Conservation (phyloP, 2,329 filamentous ascomycete genomes). For the Colletotrichum camelliae region DNA sequence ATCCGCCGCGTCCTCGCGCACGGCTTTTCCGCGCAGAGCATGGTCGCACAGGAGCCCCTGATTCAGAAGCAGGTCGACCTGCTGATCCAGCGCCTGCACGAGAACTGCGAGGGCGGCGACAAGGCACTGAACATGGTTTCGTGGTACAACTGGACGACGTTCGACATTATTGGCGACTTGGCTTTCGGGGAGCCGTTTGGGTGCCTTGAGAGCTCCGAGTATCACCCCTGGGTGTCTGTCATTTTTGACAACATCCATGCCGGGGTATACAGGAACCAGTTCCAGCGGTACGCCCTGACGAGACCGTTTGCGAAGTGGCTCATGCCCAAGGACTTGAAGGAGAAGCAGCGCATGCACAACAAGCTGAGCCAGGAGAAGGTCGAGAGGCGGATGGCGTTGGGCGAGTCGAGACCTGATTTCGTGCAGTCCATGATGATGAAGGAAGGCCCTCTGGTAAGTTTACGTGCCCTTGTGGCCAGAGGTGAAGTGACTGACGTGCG, state of each 20-base stretch:
- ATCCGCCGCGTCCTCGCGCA: constrained; percentile 29
- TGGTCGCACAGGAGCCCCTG: constrained; percentile 35
- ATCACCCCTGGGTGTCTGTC: constrained; percentile 31
- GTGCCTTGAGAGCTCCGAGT: constrained; percentile 27
- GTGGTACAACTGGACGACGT: constrained; percentile 29
- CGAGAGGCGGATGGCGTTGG: constrained; percentile 14
- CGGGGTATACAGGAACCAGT: neutral
- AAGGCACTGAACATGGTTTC: constrained; percentile 1
- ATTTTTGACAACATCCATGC: constrained; percentile 25
- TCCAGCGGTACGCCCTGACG: neutral
- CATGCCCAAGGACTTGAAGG: neutral
- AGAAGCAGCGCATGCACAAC: neutral
- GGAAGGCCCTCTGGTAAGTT: constrained; percentile 13
- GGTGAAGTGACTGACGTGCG: fast-evolving
- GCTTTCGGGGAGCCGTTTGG: constrained; percentile 34
- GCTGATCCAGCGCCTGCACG: constrained; percentile 35
- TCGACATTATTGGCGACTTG: constrained; percentile 36
- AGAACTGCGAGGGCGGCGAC: constrained; percentile 1
- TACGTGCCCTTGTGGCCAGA: fast-evolving
- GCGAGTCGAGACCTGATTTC: constrained; percentile 23
- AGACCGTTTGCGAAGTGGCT: neutral
- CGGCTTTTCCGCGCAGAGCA: constrained; percentile 33
- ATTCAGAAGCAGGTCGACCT: constrained; percentile 33
- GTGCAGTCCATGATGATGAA: constrained; percentile 24
- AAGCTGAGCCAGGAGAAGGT: neutral